Percentiles rank a stretch among this genome's conserved stretches.
These are phyloP conservation scores for Oligophagozyma castellii DNA, from an alignment of 1,139 yeast species.

Conservation along the genomic window DNA sequence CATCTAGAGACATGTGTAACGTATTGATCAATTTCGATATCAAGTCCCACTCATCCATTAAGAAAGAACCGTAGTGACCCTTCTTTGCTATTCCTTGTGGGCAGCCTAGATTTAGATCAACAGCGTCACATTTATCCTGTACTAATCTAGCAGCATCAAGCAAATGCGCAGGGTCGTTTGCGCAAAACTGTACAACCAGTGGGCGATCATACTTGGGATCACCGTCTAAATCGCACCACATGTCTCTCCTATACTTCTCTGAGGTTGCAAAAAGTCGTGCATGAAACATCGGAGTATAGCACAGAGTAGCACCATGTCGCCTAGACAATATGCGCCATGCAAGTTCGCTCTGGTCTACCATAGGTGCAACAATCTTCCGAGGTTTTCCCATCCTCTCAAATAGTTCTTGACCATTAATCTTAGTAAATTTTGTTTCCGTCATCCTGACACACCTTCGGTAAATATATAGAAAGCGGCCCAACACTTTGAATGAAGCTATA, in stretches of 20 bases:
- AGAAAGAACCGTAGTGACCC: constrained; percentile 89
- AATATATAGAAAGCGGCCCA: too few relatives aligned
- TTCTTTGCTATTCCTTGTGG: constrained; percentile 95
- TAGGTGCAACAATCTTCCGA: constrained; percentile 83
- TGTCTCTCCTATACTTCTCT: constrained; percentile 62
- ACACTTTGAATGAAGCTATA: too few relatives aligned
- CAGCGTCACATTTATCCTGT: constrained; percentile 82
- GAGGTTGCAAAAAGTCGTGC: constrained; percentile 81
- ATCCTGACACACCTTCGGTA: too few relatives aligned
- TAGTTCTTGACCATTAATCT: constrained; percentile 50
- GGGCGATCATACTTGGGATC: constrained; percentile 57
- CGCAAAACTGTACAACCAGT: constrained; percentile 85
- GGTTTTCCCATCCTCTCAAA: constrained; percentile 63
- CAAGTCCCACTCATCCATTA: constrained; percentile 95
- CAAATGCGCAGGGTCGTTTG: constrained; percentile 80
- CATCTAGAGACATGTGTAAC: constrained; percentile 56
- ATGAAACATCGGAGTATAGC: constrained; percentile 96
- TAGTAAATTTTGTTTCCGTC: constrained; percentile 4
- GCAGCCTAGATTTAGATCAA: constrained; percentile 89
- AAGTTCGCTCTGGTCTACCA: constrained; percentile 94
- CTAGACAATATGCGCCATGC: constrained; percentile 91
- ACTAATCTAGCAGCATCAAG: constrained; percentile 72
- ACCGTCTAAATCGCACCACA: constrained; percentile 69
- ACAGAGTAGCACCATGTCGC: constrained; percentile 80
- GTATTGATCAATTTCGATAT: constrained; percentile 57